Evolutionary conservation across 495 filamentous ascomycete species (phyloP).

Genomic region (Cudoniella acicularis): DNA sequence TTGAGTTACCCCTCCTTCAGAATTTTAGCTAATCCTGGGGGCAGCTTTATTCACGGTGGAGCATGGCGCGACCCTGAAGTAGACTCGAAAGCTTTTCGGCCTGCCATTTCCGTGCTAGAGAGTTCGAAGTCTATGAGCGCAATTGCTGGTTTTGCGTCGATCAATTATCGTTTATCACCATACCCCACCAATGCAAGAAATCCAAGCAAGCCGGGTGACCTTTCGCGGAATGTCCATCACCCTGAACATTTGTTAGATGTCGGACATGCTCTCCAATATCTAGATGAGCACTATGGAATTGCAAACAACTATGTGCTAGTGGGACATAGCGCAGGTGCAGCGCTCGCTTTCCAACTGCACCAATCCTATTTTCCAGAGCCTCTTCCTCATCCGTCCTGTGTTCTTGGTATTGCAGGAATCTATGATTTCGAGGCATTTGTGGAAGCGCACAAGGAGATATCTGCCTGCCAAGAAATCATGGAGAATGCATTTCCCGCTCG

Average conservation of each 20-base stretch:
- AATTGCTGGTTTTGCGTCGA: constrained; percentile 63
- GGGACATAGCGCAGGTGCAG: constrained; percentile 76
- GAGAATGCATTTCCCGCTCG: constrained; percentile 20
- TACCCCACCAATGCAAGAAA: constrained; percentile 56
- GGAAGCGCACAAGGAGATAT: constrained; percentile 14
- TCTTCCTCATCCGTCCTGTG: constrained; percentile 10
- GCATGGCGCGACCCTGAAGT: constrained; percentile 78
- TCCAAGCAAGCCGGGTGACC: constrained; percentile 25
- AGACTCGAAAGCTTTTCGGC: constrained; percentile 46
- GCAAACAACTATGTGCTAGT: constrained; percentile 56
- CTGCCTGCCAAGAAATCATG: constrained; percentile 15
- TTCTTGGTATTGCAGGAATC: constrained; percentile 22
- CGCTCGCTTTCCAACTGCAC: constrained; percentile 62
- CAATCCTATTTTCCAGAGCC: constrained; percentile 38
- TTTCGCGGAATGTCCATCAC: constrained; percentile 46
- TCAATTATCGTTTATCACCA: constrained; percentile 78
- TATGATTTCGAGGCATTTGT: constrained; percentile 20
- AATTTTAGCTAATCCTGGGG: background rate
- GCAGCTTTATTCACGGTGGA: constrained; percentile 75
- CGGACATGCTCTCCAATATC: constrained; percentile 52
- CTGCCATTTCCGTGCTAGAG: constrained; percentile 41
- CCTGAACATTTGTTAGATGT: constrained; percentile 76
- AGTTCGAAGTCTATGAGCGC: constrained; percentile 13
- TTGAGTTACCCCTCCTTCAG: background rate
- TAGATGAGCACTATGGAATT: constrained; percentile 54